These are phyloP conservation scores for Saturnispora saitoi DNA, from an alignment of 805 yeast genomes.

Conservation along the genomic window DNA sequence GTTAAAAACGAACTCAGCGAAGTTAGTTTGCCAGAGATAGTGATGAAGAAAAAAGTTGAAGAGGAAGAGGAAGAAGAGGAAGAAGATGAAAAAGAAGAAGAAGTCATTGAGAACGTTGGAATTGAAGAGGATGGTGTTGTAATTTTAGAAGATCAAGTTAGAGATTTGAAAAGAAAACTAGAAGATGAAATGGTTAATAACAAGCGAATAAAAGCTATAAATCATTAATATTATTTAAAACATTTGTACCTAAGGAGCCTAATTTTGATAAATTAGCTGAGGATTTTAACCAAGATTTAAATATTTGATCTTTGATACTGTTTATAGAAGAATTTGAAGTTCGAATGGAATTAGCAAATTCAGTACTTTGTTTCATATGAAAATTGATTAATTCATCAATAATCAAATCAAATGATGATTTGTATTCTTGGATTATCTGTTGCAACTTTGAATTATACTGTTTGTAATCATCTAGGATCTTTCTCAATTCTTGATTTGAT, in stretches of 20 bases:
- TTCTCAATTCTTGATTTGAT: slow-evolving; percentile 3
- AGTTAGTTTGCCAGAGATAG: slow-evolving; percentile 19
- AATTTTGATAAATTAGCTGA: background rate
- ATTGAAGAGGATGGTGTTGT: slow-evolving; percentile 7
- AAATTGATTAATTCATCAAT: background rate
- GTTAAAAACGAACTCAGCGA: slow-evolving; percentile 22
- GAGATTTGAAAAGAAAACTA: slow-evolving; percentile 4
- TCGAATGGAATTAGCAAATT: background rate
- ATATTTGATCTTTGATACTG: background rate
- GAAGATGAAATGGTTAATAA: background rate
- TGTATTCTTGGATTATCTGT: slow-evolving; percentile 1
- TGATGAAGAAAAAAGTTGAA: slow-evolving; percentile 12
- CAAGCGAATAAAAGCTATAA: slow-evolving; percentile 1
- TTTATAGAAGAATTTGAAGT: background rate
- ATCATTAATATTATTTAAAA: background rate
- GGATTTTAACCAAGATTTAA: background rate
- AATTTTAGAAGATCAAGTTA: background rate
- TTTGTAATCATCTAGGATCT: background rate
- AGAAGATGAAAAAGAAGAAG: slow-evolving; percentile 18
- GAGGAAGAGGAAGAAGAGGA: slow-evolving; percentile 14
- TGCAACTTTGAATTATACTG: background rate
- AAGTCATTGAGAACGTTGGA: slow-evolving; percentile 11
- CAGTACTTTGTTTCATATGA: background rate
- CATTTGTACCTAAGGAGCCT: slow-evolving; percentile 1
- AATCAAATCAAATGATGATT: background rate